Conservation (phyloP, 768 basidiomycete genomes). For the Suillus subaureus region DNA sequence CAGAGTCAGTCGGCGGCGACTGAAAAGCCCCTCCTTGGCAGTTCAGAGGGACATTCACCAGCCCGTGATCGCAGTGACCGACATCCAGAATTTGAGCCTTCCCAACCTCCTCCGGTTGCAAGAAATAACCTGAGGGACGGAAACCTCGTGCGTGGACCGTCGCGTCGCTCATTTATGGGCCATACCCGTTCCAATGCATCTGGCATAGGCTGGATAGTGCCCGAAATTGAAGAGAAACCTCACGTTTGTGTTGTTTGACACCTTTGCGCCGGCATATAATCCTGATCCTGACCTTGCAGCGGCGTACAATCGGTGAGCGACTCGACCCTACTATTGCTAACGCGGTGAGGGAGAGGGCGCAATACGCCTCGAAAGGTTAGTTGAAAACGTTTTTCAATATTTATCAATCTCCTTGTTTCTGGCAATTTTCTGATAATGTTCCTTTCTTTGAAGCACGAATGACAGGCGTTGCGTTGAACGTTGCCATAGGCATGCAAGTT, state of each 20-base stretch:
- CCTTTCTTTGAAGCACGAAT: conserved; percentile 27
- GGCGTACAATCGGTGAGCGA: conserved; percentile 51
- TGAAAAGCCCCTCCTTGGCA: conserved; percentile 14
- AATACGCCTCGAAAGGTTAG: conserved; percentile 49
- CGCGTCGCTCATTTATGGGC: conserved; percentile 14
- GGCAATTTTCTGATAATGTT: conserved; percentile 8
- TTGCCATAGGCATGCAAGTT: conserved; percentile 65
- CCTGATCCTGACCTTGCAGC: conserved; percentile 14
- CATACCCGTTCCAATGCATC: neutral
- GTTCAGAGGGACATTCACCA: neutral
- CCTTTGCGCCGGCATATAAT: neutral
- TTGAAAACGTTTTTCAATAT: neutral
- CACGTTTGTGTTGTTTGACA: conserved; percentile 16
- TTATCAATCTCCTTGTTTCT: neutral
- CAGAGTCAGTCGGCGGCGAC: conserved; percentile 6
- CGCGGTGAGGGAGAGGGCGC: conserved; percentile 49
- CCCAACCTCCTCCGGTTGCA: conserved; percentile 5
- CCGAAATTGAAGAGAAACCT: conserved; percentile 20
- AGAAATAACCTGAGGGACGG: conserved; percentile 19
- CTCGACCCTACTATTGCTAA: conserved; percentile 53
- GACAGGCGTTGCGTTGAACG: conserved; percentile 38
- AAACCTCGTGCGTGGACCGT: conserved; percentile 11
- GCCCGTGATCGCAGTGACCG: conserved; percentile 10
- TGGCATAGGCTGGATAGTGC: conserved; percentile 31
- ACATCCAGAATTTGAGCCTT: conserved; percentile 12